phyloP scores from a whole-genome alignment of 2,329 filamentous ascomycete species.

The Penicillium decumbens region DNA sequence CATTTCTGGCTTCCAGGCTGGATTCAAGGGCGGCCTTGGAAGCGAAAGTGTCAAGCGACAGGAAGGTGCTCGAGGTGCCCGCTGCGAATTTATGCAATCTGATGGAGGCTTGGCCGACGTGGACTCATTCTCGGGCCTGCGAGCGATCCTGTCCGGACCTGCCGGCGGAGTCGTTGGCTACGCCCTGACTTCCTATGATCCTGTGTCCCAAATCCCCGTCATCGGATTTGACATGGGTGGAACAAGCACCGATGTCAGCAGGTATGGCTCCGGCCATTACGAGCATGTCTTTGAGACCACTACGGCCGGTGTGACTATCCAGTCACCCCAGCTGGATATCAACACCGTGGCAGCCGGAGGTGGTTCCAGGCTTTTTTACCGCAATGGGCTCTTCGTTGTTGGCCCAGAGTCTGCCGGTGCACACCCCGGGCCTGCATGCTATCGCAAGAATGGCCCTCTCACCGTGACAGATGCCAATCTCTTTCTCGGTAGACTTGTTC shows the following conservation, averaged over 20 bases:
- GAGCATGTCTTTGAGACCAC: conserved; percentile 92
- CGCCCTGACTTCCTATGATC: conserved; percentile 80
- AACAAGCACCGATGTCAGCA: conserved; percentile 81
- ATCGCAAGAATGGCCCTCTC: conserved; percentile 80
- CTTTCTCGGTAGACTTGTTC: conserved; percentile 73
- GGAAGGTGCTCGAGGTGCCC: conserved; percentile 60
- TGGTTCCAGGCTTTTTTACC: conserved; percentile 56
- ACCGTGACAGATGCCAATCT: conserved; percentile 94
- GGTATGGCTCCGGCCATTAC: conserved; percentile 76
- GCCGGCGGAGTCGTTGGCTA: conserved; percentile 93
- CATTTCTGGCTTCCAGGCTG: conserved; percentile 69
- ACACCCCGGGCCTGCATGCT: conserved; percentile 85
- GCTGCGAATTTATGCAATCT: conserved; percentile 93
- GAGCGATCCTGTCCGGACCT: conserved; percentile 81
- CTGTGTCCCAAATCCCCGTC: conserved; percentile 69
- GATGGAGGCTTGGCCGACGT: conserved; percentile 61
- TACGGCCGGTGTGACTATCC: conserved; percentile 82
- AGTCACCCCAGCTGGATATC: conserved; percentile 83
- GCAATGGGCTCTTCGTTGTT: conserved; percentile 61
- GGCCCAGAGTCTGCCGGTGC: conserved; percentile 85
- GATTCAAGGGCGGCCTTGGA: conserved; percentile 76
- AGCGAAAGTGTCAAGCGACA: conserved; percentile 67
- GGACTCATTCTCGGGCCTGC: conserved; percentile 67
- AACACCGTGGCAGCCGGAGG: conserved; percentile 88
- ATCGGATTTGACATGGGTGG: conserved; percentile 95